phyloP scores from a whole-genome alignment of 75 land plant species.

The Picea sitchensis region DNA sequence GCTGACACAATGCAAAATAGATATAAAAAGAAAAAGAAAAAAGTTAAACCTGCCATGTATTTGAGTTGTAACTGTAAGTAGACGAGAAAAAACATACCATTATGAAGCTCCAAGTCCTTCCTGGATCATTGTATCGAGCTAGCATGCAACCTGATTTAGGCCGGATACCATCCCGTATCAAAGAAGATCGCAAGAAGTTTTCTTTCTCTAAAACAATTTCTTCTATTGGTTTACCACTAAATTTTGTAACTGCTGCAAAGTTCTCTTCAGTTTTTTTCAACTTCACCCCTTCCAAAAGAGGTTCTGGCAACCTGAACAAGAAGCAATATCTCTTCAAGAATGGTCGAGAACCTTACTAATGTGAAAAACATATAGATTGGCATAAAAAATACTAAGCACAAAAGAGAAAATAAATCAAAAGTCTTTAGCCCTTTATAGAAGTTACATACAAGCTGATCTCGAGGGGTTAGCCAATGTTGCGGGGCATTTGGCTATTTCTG shows the following conservation, averaged over 20 bases:
- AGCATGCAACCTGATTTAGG: constrained; percentile 68
- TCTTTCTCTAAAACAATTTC: constrained; percentile 61
- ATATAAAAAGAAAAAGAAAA: too few relatives aligned
- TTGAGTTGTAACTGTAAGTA: too few relatives aligned
- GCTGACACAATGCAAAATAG: too few relatives aligned
- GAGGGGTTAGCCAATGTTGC: too few relatives aligned
- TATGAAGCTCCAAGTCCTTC: constrained; percentile 61
- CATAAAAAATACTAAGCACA: not conserved
- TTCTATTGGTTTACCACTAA: constrained; percentile 83
- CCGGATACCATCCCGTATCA: constrained; percentile 58
- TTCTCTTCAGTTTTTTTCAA: constrained; percentile 63
- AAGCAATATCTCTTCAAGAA: not conserved
- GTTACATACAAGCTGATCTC: too few relatives aligned
- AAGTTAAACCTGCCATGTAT: too few relatives aligned
- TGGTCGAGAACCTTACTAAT: not conserved
- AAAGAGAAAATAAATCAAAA: not conserved
- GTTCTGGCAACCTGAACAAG: constrained; percentile 65
- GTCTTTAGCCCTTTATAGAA: too few relatives aligned
- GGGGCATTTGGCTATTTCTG: too few relatives aligned
- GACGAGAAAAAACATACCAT: constrained; percentile 42
- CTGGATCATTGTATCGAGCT: constrained; percentile 98
- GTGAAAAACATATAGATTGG: not conserved
- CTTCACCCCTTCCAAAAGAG: constrained; percentile 42
- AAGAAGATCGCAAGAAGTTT: constrained; percentile 39
- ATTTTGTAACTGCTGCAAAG: constrained; percentile 69